These are phyloP conservation scores for Hortiboletus flavorubellus DNA, from an alignment of 768 basidiomycete genomes.

Conservation along the genomic window DNA sequence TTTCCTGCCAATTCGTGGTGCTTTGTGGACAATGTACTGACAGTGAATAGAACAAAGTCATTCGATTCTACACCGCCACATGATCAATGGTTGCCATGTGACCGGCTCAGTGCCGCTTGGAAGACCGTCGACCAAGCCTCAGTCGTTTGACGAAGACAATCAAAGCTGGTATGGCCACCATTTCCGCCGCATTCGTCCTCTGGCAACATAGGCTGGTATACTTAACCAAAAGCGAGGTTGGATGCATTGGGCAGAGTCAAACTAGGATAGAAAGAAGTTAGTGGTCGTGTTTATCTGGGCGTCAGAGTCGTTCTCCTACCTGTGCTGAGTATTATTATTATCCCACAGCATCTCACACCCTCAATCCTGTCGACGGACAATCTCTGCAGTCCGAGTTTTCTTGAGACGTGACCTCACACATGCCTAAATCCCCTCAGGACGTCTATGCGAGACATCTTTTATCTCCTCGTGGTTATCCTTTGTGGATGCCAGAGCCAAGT, in stretches of 20 bases:
- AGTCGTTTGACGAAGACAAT: too few relatives aligned
- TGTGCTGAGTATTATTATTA: not conserved
- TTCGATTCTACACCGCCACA: slow-evolving; percentile 12
- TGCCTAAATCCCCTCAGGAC: too few relatives aligned
- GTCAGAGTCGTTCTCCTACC: not conserved
- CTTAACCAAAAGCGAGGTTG: not conserved
- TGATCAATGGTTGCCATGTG: slow-evolving; percentile 6
- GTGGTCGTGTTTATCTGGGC: not conserved
- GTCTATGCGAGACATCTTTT: slow-evolving; percentile 16
- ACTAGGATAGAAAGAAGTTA: not conserved
- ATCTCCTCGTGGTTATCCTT: slow-evolving; percentile 27
- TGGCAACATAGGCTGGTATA: not conserved
- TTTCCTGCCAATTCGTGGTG: slow-evolving; percentile 13
- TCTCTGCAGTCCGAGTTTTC: too few relatives aligned
- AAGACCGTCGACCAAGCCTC: too few relatives aligned
- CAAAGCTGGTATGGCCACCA: not conserved
- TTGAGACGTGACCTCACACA: too few relatives aligned
- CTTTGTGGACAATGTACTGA: slow-evolving; percentile 27
- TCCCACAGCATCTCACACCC: not conserved
- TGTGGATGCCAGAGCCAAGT: slow-evolving; percentile 31
- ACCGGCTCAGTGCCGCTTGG: too few relatives aligned
- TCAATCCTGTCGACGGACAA: too few relatives aligned
- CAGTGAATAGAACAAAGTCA: not conserved
- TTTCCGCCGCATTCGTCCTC: not conserved
- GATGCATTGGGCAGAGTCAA: not conserved